These are phyloP conservation scores for Hyphodiscus sp. DNA, from an alignment of 2,329 filamentous ascomycete species.

Conservation along the genomic window DNA sequence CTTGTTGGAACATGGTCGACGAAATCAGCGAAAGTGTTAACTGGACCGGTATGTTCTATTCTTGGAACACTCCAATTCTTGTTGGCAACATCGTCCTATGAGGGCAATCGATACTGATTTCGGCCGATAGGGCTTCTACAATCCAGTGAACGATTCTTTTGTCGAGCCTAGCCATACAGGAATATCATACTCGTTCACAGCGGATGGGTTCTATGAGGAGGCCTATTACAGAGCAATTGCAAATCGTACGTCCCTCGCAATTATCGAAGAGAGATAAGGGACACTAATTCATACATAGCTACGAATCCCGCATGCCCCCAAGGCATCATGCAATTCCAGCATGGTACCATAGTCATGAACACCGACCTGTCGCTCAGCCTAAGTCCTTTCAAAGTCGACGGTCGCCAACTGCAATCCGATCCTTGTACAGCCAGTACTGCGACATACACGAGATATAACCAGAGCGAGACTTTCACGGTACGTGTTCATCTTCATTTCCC, in stretches of 20 bases:
- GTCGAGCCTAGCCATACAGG: conserved; percentile 61
- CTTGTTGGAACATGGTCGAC: conserved; percentile 67
- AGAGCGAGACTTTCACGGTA: conserved; percentile 57
- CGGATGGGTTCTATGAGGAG: conserved; percentile 60
- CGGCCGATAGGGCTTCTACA: conserved; percentile 55
- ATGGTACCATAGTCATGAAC: conserved; percentile 53
- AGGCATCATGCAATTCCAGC: conserved; percentile 67
- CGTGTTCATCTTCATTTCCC: conserved; percentile 1
- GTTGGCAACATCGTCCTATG: conserved; percentile 9
- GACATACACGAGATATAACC: conserved; percentile 61
- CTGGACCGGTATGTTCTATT: conserved; percentile 53
- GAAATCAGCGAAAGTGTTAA: conserved; percentile 63
- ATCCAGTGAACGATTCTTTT: conserved; percentile 58
- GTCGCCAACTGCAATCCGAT: conserved; percentile 58
- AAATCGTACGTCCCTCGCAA: conserved; percentile 48
- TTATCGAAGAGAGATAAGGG: not conserved
- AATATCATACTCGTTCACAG: conserved; percentile 68
- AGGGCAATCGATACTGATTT: conserved; percentile 10
- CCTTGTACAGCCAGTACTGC: conserved; percentile 49
- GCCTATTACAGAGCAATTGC: conserved; percentile 63
- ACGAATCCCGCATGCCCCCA: conserved; percentile 52
- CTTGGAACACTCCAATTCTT: conserved; percentile 15
- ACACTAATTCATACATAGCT: conserved; percentile 36
- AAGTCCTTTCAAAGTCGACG: conserved; percentile 57
- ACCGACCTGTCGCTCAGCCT: conserved; percentile 52